Conservation (phyloP, 768 basidiomycete species). For the Cystofilobasidium macerans region DNA sequence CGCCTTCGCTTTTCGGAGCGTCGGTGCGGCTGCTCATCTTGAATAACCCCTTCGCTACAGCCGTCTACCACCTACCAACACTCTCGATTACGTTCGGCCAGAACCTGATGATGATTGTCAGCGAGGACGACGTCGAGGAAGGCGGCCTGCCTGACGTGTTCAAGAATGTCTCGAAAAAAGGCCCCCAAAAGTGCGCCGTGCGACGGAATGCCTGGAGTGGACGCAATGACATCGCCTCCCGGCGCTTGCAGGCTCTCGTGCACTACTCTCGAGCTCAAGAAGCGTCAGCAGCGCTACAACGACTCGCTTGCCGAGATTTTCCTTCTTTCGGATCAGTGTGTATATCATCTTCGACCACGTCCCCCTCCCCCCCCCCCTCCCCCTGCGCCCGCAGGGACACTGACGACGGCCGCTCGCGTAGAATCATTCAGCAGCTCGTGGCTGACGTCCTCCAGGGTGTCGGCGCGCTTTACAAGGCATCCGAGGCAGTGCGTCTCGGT, state of each 20-base stretch:
- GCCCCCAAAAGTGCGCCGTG: neutral
- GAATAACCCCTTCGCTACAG: constrained; percentile 35
- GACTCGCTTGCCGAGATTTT: constrained; percentile 84
- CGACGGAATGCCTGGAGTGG: too few relatives aligned
- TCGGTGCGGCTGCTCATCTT: too few relatives aligned
- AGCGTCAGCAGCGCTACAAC: constrained; percentile 50
- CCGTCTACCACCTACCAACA: constrained; percentile 52
- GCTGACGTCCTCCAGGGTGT: constrained; percentile 57
- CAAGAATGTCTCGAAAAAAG: constrained; percentile 47
- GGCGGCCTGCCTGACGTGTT: constrained; percentile 56
- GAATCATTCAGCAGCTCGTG: constrained; percentile 69
- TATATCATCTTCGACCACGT: constrained; percentile 2
- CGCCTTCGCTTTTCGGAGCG: too few relatives aligned
- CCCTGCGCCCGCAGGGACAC: neutral
- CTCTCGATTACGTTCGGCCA: constrained; percentile 56
- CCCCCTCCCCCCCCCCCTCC: neutral
- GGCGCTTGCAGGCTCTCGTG: neutral
- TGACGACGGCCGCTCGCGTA: constrained; percentile 31
- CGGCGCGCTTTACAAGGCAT: constrained; percentile 64
- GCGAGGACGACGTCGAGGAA: constrained; percentile 53
- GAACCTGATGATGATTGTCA: constrained; percentile 54
- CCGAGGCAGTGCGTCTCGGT: constrained; percentile 60
- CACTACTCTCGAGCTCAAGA: constrained; percentile 24
- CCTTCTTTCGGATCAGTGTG: constrained; percentile 68
- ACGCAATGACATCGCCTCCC: neutral